Percentiles rank a stretch among this genome's conserved stretches.
Evolutionary conservation across 305 asterid species (phyloP).

Genomic region (Salvia sclarea): DNA sequence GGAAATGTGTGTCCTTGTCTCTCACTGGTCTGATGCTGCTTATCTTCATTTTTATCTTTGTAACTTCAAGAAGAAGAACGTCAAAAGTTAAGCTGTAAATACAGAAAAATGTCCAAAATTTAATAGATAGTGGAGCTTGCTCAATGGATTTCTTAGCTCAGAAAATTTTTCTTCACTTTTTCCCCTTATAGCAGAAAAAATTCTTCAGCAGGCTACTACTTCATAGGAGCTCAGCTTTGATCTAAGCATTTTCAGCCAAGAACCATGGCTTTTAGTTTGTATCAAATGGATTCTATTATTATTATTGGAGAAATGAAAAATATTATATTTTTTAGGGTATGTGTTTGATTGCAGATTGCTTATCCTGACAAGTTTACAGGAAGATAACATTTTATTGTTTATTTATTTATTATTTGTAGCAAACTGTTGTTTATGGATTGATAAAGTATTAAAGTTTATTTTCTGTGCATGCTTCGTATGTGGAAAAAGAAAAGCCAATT

Average conservation of each 20-base stretch:
- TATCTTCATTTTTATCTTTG: conserved; percentile 46
- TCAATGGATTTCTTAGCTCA: background rate
- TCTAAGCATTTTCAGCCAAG: background rate
- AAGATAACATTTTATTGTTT: too few species aligned
- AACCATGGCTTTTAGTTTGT: background rate
- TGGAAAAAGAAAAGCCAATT: too few species aligned
- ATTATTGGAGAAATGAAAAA: background rate
- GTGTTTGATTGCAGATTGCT: background rate
- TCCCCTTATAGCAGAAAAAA: background rate
- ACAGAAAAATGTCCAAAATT: background rate
- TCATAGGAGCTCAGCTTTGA: conserved; percentile 3
- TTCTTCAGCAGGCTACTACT: background rate
- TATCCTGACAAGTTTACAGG: too few species aligned
- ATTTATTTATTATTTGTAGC: too few species aligned
- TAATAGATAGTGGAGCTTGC: conserved; percentile 12
- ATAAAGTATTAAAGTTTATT: background rate
- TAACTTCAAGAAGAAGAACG: conserved; percentile 65
- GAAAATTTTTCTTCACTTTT: background rate
- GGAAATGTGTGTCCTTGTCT: conserved; percentile 46
- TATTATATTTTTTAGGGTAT: background rate
- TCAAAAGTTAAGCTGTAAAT: conserved; percentile 62
- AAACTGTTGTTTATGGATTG: background rate
- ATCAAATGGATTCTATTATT: background rate
- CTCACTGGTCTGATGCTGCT: conserved; percentile 42
- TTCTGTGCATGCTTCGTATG: background rate